These are phyloP conservation scores for Tagetes patula DNA, from an alignment of 129 eudicot genomes.

Conservation along the genomic window DNA sequence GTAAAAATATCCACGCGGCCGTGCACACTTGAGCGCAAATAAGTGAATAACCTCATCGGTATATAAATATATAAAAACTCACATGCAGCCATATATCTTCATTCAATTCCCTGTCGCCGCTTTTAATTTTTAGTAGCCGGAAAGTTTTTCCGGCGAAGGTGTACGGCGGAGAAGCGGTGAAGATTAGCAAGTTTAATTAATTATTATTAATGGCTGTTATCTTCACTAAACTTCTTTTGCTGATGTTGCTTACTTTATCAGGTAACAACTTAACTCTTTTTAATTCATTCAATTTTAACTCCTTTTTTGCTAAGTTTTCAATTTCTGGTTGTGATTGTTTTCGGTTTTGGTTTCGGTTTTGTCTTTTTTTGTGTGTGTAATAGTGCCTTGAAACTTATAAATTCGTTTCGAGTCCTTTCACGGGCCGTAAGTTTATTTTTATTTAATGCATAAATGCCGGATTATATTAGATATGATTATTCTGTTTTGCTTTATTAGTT, in stretches of 20 bases:
- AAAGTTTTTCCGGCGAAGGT: slow-evolving; percentile 27
- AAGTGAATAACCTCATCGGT: not conserved
- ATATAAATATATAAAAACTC: not conserved
- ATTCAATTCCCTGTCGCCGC: slow-evolving; percentile 15
- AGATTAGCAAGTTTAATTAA: not conserved
- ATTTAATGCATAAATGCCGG: slow-evolving; percentile 8
- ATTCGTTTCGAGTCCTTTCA: too few relatives aligned
- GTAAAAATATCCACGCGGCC: not conserved
- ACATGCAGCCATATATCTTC: slow-evolving; percentile 32
- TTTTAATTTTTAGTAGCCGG: not conserved
- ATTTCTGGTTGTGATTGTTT: not conserved
- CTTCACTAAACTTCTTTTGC: slow-evolving; percentile 42
- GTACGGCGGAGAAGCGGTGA: slow-evolving; percentile 28
- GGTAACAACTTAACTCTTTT: slow-evolving; percentile 24
- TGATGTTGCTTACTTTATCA: slow-evolving; percentile 35
- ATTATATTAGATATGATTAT: not conserved
- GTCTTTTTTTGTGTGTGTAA: not conserved
- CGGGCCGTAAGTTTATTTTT: not conserved
- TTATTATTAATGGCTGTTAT: slow-evolving; percentile 46
- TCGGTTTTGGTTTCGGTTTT: not conserved
- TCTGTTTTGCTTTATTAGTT: not conserved
- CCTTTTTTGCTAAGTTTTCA: not conserved
- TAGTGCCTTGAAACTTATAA: not conserved
- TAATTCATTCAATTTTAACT: too few relatives aligned
- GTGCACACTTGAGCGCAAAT: not conserved